A percentile compares a stretch with the other conserved stretches of the same genome.
These are phyloP conservation scores for Coniella vitis DNA, from an alignment of 2,329 filamentous ascomycete genomes.

Conservation along the genomic window DNA sequence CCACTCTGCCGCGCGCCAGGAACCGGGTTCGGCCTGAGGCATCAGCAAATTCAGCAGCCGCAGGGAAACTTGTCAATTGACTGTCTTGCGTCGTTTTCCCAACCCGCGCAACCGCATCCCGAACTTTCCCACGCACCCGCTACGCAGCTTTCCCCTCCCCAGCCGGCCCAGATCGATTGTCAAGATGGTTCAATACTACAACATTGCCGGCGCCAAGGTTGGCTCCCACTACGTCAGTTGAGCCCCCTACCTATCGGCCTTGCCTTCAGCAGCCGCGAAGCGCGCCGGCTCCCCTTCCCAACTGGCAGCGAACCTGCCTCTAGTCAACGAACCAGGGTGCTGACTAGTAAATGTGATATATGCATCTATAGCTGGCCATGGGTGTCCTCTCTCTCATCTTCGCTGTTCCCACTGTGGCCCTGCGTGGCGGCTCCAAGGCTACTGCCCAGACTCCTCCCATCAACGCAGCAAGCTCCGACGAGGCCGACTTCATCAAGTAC, in stretches of 20 bases:
- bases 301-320: neutral
- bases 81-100: slow-evolving; percentile 14
- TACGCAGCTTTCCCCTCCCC: slow-evolving; percentile 23
- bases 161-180: slow-evolving; percentile 23
- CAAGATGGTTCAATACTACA: slow-evolving; percentile 47
- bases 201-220: slow-evolving; percentile 51
- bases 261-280: neutral
- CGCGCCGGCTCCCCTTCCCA: neutral
- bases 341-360: slow-evolving; percentile 13
- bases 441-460: slow-evolving; percentile 46
- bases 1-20: neutral
- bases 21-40: slow-evolving; percentile 11
- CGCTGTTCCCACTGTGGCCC: slow-evolving; percentile 38
- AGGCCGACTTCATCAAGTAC: slow-evolving; percentile 61
- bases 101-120: slow-evolving; percentile 20
- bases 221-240: slow-evolving; percentile 57
- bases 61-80: slow-evolving; percentile 12
- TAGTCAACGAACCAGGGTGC: slow-evolving; percentile 16
- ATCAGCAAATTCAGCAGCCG: slow-evolving; percentile 16
- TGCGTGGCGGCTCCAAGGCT: slow-evolving; percentile 39
- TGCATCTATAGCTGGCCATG: slow-evolving; percentile 46
- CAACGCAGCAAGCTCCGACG: slow-evolving; percentile 55
- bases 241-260: slow-evolving; percentile 9
- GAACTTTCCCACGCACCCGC: slow-evolving; percentile 16
- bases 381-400: slow-evolving; percentile 46